Percentiles rank a stretch among this genome's conserved stretches.
Conservation (phyloP, 345 rosid species). For the Odontarrhena argentea region DNA sequence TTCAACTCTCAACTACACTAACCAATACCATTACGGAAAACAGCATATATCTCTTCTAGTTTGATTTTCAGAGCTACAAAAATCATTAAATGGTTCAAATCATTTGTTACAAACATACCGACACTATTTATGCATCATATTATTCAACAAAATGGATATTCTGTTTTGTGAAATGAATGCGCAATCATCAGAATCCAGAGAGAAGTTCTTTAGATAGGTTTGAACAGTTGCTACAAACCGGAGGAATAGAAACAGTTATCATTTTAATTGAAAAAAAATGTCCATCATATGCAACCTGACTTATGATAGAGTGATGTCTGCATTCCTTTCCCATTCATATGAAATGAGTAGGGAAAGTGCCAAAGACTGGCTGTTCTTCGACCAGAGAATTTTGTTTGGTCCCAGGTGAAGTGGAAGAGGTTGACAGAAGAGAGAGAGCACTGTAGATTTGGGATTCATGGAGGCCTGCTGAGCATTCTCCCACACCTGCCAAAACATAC, state of each 20-base stretch:
- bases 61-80: too few relatives aligned
- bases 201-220: too few relatives aligned
- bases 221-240: too few relatives aligned
- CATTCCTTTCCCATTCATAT: slow-evolving; percentile 23
- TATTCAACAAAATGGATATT: too few relatives aligned
- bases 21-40: too few relatives aligned
- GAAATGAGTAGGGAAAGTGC: slow-evolving; percentile 35
- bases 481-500: slow-evolving; percentile 50
- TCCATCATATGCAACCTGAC: slow-evolving; percentile 19
- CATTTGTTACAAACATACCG: too few relatives aligned
- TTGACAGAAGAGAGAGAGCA: slow-evolving; percentile 99
- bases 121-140: too few relatives aligned
- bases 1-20: too few relatives aligned
- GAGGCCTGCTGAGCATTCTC: slow-evolving; percentile 55
- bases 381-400: slow-evolving; percentile 34
- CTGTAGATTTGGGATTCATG: slow-evolving; percentile 63
- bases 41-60: too few relatives aligned
- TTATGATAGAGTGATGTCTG: slow-evolving; percentile 5
- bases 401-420: slow-evolving; percentile 56
- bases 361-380: slow-evolving; percentile 30
- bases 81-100: too few relatives aligned
- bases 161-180: too few relatives aligned
- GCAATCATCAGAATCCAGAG: too few relatives aligned
- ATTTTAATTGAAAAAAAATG: slow-evolving; percentile 2
- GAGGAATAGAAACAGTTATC: background rate